Percentiles rank a stretch among this genome's conserved stretches.
Conservation (phyloP, 2,329 filamentous ascomycete genomes). For the Sclerotinia sclerotiorum region DNA sequence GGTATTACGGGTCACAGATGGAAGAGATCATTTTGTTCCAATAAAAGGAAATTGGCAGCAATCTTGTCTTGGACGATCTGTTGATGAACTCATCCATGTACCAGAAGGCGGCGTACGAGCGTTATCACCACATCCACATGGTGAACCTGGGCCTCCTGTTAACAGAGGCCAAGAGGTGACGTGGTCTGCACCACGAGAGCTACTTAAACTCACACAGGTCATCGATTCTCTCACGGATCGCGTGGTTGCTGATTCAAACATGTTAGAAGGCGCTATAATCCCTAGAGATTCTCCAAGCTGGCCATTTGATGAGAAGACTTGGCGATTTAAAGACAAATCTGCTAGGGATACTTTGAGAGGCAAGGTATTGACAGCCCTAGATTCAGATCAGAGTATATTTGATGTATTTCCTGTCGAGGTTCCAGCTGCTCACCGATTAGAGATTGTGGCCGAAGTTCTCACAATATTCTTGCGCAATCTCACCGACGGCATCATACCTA, state of each 20-base stretch:
- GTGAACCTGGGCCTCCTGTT: constrained; percentile 24
- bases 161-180: constrained; percentile 57
- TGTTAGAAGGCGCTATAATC: constrained; percentile 55
- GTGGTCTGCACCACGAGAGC: constrained; percentile 81
- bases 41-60: constrained; percentile 76
- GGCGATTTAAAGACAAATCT: constrained; percentile 41
- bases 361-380: constrained; percentile 64
- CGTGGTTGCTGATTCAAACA: constrained; percentile 59
- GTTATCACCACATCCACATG: constrained; percentile 40
- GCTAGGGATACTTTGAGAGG: constrained; percentile 38
- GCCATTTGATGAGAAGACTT: constrained; percentile 51
- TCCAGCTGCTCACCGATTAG: constrained; percentile 66
- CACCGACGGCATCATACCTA: constrained; percentile 75
- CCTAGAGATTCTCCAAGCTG: constrained; percentile 56
- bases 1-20: constrained; percentile 77
- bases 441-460: constrained; percentile 70
- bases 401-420: constrained; percentile 63
- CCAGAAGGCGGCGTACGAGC: constrained; percentile 77
- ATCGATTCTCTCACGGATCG: constrained; percentile 61
- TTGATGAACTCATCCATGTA: constrained; percentile 85
- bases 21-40: constrained; percentile 89
- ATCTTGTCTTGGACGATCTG: constrained; percentile 77
- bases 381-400: constrained; percentile 63
- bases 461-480: constrained; percentile 73
- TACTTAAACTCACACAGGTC: constrained; percentile 85